Base-by-base conservation (phyloP, 2,329 filamentous ascomycete species). In the Plectosphaerella cucumerina region DNA sequence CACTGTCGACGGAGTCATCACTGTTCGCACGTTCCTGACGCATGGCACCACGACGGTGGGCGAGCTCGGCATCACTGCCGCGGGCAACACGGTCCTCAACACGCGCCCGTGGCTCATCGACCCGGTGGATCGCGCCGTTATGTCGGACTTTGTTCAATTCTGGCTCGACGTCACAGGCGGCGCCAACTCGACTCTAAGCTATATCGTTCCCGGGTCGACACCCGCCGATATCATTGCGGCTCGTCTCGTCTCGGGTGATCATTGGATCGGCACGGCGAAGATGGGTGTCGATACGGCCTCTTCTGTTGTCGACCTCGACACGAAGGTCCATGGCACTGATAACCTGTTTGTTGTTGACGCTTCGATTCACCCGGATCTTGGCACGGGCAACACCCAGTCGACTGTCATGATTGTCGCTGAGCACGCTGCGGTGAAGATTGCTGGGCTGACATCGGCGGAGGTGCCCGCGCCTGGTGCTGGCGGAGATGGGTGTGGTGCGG, bases 21-120 rank as follows among this genome's bases (percentile, higher is more conserved):
- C 69, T 31, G 67, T 74, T 46, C 73, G 77, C 59, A 65, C 77
- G 6, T 80, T 78, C 65, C 69, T 81, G 18, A 78, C 71, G 17
- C 75, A 78, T 35, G 74, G 75, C n/a, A 70, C 74, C 5, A 72
- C 70, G 4, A 78, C 77, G 37, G 66, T 70, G 47, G 72, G 77
- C 37, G 59, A 71, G 9, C 64, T 78, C 12, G 63, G 64, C 15
- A 70, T 76, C 33, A 71, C 67, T 20, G 59, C 66, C 18, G 58
- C 64, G 1, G 71, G 70, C 22, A 55, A 63, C 11, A 77, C 76
- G 26, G 67, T 72, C 54, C 72, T 75, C 44, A 66, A 65, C 12
- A 64, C 65, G 34, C 59, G 62, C 44, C 66, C 70, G 6, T 68
- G 58, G 54, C 61, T 67, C 49, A 69, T 67, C 52, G 72, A 60